Evolutionary conservation across 192 early-diverging fungal genomes (phyloP), one percentile per base, ranked within the genome.

Genomic region (Podila epigama): DNA sequence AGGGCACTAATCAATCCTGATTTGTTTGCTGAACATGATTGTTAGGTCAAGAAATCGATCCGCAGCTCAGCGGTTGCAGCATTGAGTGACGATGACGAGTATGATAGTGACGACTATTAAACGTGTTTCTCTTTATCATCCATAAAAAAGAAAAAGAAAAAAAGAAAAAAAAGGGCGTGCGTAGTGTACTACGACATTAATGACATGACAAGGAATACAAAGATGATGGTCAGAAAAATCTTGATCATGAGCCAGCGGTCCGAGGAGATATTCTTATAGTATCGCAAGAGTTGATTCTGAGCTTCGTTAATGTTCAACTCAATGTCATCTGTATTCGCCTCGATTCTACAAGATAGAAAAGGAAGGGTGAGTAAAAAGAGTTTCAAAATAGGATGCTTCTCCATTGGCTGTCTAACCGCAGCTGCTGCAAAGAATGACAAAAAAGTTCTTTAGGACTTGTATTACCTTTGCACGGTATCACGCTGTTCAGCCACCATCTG

Each of bases 241-340:
- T 98, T 97, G 57, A 95, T 87, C 89, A 99, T 97, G 31, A 99
- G 81, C 92, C 92, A 93, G 54, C 97, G 90, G 71, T 99, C 98
- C 18, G 92, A 94, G 39, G 91, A 93, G 28, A 99, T 90, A 58
- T 89, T 92, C 44, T 92, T 86, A 75, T 95, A 99, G 79, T 95
- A 98, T 78, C 92, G 92, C 29, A 95, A 59, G 33, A 99, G 83
- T 80, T 99, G 91, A 37, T 85, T 87, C 79, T 97, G 95, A 0
- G 97, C 97, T 28, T 93, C 93, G 35, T 88, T 81, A 50, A 98
- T 93, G 66, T 98, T 97, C 56, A 90, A 84, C 79, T 98, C 94
- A 36, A 95, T 90, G 51, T 94, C 95, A 59, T 94, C 89, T 29
- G 96, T 90, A 70, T 99, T 97, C 51, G 94, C 93, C 72, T 99